phyloP scores from a whole-genome alignment of 768 basidiomycete species.

The Lyophyllum decastes region DNA sequence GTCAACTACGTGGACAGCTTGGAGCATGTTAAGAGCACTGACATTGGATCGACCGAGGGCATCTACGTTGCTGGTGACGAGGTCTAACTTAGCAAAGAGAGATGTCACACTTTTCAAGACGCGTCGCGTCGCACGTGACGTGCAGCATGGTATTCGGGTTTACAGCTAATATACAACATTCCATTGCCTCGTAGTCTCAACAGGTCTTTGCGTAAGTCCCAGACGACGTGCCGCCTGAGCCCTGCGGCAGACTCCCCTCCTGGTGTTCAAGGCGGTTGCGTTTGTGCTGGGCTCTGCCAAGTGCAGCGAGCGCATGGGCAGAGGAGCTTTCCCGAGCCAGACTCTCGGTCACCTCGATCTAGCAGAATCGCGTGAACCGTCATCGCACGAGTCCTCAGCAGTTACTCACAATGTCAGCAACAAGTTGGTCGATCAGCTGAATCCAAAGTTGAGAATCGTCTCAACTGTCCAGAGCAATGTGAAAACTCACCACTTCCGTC shows the following conservation, averaged over 20 bases:
- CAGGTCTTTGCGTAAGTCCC: slow-evolving; percentile 75
- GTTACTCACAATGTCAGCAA: slow-evolving; percentile 63
- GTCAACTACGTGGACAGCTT: not conserved
- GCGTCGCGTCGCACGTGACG: slow-evolving; percentile 17
- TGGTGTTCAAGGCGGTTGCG: slow-evolving; percentile 35
- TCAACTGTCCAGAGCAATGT: slow-evolving; percentile 40
- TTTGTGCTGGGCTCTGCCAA: slow-evolving; percentile 31
- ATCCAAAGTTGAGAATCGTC: slow-evolving; percentile 50
- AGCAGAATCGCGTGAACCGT: not conserved
- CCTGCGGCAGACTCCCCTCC: slow-evolving; percentile 48
- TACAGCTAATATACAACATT: not conserved
- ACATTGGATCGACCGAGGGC: slow-evolving; percentile 17
- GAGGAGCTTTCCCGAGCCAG: slow-evolving; percentile 50
- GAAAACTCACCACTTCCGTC: slow-evolving; percentile 42
- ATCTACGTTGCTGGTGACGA: slow-evolving; percentile 1
- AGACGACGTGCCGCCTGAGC: slow-evolving; percentile 45
- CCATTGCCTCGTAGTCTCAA: slow-evolving; percentile 29
- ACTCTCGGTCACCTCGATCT: slow-evolving; percentile 68
- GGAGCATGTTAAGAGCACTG: not conserved
- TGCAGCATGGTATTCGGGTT: not conserved
- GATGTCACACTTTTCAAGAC: slow-evolving; percentile 10
- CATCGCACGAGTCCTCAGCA: not conserved
- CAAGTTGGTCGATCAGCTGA: slow-evolving; percentile 63
- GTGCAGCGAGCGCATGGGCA: slow-evolving; percentile 49
- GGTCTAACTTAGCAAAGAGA: not conserved